These are phyloP conservation scores for Ogataea populi-albae DNA, from an alignment of 805 yeast species.

Conservation along the genomic window DNA sequence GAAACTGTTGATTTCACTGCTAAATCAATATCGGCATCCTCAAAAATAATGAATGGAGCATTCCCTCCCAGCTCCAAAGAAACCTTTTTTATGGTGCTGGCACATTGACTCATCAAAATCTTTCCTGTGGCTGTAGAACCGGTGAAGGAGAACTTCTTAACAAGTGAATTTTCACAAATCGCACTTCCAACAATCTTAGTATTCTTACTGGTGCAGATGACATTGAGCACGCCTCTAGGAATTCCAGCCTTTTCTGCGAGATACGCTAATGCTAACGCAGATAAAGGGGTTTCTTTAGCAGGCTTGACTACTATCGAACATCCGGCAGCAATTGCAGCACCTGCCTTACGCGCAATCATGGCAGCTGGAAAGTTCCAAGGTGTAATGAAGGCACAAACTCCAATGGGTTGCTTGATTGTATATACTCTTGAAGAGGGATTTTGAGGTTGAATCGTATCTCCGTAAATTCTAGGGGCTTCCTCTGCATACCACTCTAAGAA, in stretches of 20 bases:
- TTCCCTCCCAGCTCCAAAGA: conserved; percentile 78
- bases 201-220: conserved; percentile 43
- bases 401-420: conserved; percentile 65
- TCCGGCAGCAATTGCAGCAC: conserved; percentile 77
- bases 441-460: conserved; percentile 53
- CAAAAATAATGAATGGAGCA: conserved; percentile 71
- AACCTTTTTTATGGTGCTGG: conserved; percentile 60
- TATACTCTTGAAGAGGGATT: conserved; percentile 43
- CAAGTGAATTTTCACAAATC: conserved; percentile 48
- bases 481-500: conserved; percentile 68
- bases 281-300: conserved; percentile 71
- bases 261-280: conserved; percentile 63
- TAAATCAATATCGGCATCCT: conserved; percentile 61
- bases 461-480: conserved; percentile 62
- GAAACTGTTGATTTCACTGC: conserved; percentile 63
- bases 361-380: conserved; percentile 87
- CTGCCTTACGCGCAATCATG: conserved; percentile 69
- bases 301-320: conserved; percentile 76
- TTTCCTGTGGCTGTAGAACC: conserved; percentile 75
- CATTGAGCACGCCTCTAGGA: conserved; percentile 66
- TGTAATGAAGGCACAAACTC: conserved; percentile 68
- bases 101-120: conserved; percentile 55
- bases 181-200: conserved; percentile 49
- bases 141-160: conserved; percentile 69
- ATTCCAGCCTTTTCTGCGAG: conserved; percentile 63